phyloP scores from a whole-genome alignment of 108 stramenopile species.

The Craspedostauros australis region DNA sequence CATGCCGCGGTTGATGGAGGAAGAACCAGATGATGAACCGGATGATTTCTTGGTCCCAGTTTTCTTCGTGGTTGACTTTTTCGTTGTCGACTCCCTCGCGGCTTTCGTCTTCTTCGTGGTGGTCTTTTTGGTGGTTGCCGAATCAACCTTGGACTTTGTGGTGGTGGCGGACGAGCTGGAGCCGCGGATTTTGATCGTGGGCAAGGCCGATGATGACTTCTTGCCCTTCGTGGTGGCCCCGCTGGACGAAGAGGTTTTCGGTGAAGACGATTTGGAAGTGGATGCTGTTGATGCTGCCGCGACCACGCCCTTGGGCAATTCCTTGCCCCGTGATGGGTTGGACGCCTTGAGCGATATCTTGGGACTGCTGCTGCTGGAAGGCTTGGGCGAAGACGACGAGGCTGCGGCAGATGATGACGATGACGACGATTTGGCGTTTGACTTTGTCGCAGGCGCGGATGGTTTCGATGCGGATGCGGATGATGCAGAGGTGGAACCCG shows the following conservation, averaged over 20 bases:
- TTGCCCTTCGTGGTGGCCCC: neutral
- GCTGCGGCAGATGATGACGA: neutral
- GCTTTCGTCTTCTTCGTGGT: conserved; percentile 3
- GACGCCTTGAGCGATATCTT: conserved; percentile 29
- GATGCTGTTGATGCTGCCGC: neutral
- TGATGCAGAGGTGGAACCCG: conserved; percentile 1
- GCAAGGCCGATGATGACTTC: neutral
- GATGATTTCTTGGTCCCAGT: conserved; percentile 7
- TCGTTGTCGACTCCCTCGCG: conserved; percentile 8
- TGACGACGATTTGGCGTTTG: neutral
- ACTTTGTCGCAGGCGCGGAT: neutral
- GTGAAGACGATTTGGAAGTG: neutral
- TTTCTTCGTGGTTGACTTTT: conserved; percentile 4
- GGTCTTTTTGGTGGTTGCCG: neutral
- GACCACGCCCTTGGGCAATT: conserved; percentile 41
- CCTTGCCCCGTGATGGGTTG: conserved; percentile 32
- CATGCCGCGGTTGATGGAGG: neutral
- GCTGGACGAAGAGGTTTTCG: conserved; percentile 3
- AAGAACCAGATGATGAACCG: neutral
- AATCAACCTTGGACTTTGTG: neutral
- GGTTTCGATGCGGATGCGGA: conserved; percentile 8
- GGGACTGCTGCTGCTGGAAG: conserved; percentile 32
- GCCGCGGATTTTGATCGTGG: conserved; percentile 1
- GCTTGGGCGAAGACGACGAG: conserved; percentile 16
- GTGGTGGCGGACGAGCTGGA: neutral